Conservation (phyloP, 176 grass and related monocot species). For the Thinopyrum elongatum region DNA sequence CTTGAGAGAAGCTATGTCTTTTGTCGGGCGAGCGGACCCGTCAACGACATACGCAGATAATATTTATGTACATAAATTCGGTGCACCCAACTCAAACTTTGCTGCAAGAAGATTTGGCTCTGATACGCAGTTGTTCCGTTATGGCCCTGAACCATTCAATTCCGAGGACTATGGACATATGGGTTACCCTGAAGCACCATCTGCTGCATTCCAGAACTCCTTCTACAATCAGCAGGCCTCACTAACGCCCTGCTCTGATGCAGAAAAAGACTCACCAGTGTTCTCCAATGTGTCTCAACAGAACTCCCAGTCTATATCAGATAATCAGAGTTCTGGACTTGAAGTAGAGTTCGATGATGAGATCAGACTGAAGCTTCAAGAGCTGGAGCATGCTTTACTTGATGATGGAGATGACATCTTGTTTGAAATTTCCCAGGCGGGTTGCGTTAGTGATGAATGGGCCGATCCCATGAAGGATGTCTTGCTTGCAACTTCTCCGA, state of each 20-base stretch:
- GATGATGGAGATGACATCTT: slow-evolving; percentile 68
- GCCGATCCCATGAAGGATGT: slow-evolving; percentile 63
- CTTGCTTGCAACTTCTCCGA: slow-evolving; percentile 65
- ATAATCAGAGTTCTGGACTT: slow-evolving; percentile 60
- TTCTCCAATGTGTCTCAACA: slow-evolving; percentile 72
- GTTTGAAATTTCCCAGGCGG: slow-evolving; percentile 56
- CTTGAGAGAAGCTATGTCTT: slow-evolving; percentile 45
- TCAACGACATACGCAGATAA: slow-evolving; percentile 41
- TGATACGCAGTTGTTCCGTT: slow-evolving; percentile 50
- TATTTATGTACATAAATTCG: slow-evolving; percentile 47
- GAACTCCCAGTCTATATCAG: slow-evolving; percentile 66
- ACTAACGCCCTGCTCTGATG: slow-evolving; percentile 48
- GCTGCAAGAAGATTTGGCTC: slow-evolving; percentile 47
- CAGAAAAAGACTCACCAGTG: slow-evolving; percentile 49
- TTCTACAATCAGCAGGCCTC: slow-evolving; percentile 59
- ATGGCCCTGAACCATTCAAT: slow-evolving; percentile 54
- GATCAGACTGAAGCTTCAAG: slow-evolving; percentile 81
- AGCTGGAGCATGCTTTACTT: slow-evolving; percentile 83
- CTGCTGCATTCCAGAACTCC: slow-evolving; percentile 46
- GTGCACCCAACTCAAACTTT: slow-evolving; percentile 48
- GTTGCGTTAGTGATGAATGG: slow-evolving; percentile 69
- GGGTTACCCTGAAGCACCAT: slow-evolving; percentile 44
- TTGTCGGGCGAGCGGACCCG: slow-evolving; percentile 20
- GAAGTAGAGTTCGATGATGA: slow-evolving; percentile 79
- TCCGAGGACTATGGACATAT: slow-evolving; percentile 52